Conservation (phyloP, 257 asterid species). For the Capsicum rhomboideum region DNA sequence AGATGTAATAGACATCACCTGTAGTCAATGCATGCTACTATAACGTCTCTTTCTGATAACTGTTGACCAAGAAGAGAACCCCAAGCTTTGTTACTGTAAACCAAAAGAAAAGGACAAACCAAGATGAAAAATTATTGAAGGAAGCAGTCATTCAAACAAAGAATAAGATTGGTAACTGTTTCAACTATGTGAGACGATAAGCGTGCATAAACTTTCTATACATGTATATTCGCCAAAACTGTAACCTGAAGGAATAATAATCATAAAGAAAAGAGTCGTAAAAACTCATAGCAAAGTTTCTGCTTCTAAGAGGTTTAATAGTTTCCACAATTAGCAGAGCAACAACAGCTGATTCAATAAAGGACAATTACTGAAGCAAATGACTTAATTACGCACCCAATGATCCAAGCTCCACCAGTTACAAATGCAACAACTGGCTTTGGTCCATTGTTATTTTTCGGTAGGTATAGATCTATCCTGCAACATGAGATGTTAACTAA, state of each 20-base stretch:
- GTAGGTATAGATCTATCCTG: constrained; percentile 88
- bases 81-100: constrained; percentile 92
- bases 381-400: constrained; percentile 47
- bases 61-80: constrained; percentile 90
- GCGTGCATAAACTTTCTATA: too few relatives aligned
- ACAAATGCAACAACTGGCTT: constrained; percentile 96
- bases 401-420: constrained; percentile 97
- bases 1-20: constrained; percentile 29
- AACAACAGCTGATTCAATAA: too few relatives aligned
- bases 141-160: too few relatives aligned
- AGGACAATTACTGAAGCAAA: background rate
- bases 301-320: too few relatives aligned
- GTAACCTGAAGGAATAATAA: too few relatives aligned
- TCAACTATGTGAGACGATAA: too few relatives aligned
- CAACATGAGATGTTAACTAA: background rate
- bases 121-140: background rate
- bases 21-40: constrained; percentile 97
- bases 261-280: too few relatives aligned
- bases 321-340: too few relatives aligned
- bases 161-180: too few relatives aligned
- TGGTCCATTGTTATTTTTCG: constrained; percentile 47
- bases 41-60: constrained; percentile 79
- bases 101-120: background rate
- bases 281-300: too few relatives aligned
- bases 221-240: too few relatives aligned